Base-by-base conservation (phyloP, 179 eudicot species). In the Carnegiea gigantea region DNA sequence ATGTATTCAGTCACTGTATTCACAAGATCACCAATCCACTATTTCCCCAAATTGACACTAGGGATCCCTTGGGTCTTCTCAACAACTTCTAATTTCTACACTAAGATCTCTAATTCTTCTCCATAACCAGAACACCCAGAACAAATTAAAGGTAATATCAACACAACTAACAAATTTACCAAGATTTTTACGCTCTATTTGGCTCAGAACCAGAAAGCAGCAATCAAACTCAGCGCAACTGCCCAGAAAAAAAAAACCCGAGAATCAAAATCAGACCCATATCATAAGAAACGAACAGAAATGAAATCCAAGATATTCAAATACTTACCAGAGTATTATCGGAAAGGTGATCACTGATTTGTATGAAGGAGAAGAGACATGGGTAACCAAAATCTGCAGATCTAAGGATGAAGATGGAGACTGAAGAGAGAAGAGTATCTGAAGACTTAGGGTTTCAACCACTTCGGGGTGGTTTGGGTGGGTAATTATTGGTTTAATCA, bases 51-150 rank as follows among this genome's bases (percentile, higher is more conserved):
- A 11, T 43, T 59, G 24, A 30, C 23, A 43, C 79, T 28, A 68
- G 21, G 74, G 57, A 67, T 40, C 80, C 28, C 73, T 74, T 70
- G 14, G 18, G 72, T 70, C 64, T 59, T 77, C 79, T 80, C 26
- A 26, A 77, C 57, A 80, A 83, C 73, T 79, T 71, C 24, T 60
- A 74, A 44, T 20, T 8, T 74, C 78, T 40, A 77, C 15, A 53
- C 38, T 76, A 75, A 73, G 28, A 75, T 70, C 30, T 70, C 72
- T 88, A 87, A 84, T 88, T 88, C 88, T 90, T 79, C 88, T 83
- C 88, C 89, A 84, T 28, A 91, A 83, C 86, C 91, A 86, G 82
- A 90, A 87, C 81, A 84, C 83, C 77, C 83, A 20, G 36, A 90
- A 89, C 84, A 88, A 81, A 89, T 82, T 78, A 70, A 54, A 83